Evolutionary conservation across 768 basidiomycete species (phyloP).

Genomic region (Hericium alpestre): DNA sequence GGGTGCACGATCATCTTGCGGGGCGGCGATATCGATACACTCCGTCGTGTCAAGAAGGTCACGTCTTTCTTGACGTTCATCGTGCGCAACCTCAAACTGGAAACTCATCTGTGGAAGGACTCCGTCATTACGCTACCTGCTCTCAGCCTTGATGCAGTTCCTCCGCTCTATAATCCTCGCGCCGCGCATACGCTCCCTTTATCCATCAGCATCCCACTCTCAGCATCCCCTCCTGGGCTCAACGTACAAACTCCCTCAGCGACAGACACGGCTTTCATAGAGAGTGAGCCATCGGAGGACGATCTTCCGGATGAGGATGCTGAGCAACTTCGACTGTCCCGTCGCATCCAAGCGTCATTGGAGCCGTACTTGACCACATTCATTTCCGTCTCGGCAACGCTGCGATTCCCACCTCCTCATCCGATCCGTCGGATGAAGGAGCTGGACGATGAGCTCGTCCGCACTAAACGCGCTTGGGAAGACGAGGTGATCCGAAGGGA

Average conservation of each 20-base stretch:
- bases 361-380: conserved; percentile 78
- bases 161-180: conserved; percentile 22
- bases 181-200: neutral
- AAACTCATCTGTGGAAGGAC: conserved; percentile 90
- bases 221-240: neutral
- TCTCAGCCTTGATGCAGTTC: conserved; percentile 56
- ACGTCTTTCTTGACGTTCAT: conserved; percentile 87
- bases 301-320: conserved; percentile 61
- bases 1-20: conserved; percentile 91
- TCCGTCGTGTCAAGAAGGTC: conserved; percentile 83
- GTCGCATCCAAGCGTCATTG: conserved; percentile 72
- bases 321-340: conserved; percentile 56
- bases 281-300: neutral
- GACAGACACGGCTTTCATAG: neutral
- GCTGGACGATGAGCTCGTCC: conserved; percentile 66
- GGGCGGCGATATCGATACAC: conserved; percentile 72
- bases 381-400: conserved; percentile 87
- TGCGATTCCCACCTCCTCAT: conserved; percentile 87
- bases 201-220: neutral
- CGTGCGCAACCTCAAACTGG: conserved; percentile 86
- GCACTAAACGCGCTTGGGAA: conserved; percentile 70
- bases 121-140: conserved; percentile 67
- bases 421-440: conserved; percentile 83
- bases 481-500: conserved; percentile 76
- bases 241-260: neutral